Base-by-base conservation (phyloP, 2,329 filamentous ascomycete species). In the Alternaria gaisen region DNA sequence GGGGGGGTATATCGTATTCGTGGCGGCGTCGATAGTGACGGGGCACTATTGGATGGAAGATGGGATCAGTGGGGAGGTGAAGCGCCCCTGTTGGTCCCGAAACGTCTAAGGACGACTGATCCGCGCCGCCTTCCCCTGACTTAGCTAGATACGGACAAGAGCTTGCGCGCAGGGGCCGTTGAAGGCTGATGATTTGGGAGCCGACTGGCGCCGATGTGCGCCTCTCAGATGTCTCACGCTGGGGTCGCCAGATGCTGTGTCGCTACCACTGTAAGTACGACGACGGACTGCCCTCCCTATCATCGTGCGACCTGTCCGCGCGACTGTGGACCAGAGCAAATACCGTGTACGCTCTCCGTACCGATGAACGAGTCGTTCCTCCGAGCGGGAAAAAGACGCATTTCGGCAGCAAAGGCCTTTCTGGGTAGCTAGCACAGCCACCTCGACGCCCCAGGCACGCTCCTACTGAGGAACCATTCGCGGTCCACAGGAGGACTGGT, bases 81-180 rank as follows among this genome's bases (percentile, higher is more conserved):
- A 48, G 38, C 50, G 63, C 53, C 68, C 66, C 66, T 63, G 68
- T 43, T 34, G 36, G 46, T 58, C 56, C 62, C 69, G 65, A 72
- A 73, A 70, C 64, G 60, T 66, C 53, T 58, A 56, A 57, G 56
- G 56, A 60, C 64, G 53, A 65, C 54, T 46, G 66, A 70, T 70
- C 60, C 61, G 63, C 67, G 52, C 50, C 56, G 42, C 18, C 55
- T 66, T 63, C 72, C 72, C 72, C 72, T 74, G 72, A 73, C 70
- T 69, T 71, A 56, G 24, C 65, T 61, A 28, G 7, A 68, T 67
- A 48, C 26, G 54, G 56, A 54, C 51, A 44, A 56, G 56, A 34
- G 55, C 26, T 53, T 42, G 57, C 14, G 38, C 44, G 38, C 51
- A 12, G 47, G 41, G 53, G 47, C 41, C 28, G 48, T 40, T 34